A percentile compares a stretch with the other conserved stretches of the same genome.
Conservation (phyloP, 352 stramenopile genomes). For the Globisporangium cylindrosporum region DNA sequence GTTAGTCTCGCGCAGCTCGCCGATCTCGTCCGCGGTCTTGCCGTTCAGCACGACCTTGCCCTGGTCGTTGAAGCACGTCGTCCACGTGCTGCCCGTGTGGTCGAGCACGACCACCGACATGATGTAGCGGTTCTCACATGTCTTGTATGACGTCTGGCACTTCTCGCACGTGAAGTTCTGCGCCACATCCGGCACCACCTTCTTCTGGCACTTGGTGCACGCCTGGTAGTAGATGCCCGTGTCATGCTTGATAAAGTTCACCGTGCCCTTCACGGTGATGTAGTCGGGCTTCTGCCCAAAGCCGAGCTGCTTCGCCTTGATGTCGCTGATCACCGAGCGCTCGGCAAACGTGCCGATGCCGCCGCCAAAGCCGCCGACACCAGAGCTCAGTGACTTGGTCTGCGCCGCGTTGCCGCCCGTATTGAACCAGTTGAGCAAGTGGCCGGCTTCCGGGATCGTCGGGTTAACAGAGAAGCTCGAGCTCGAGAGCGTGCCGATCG, state of each 20-base stretch:
- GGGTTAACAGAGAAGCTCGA: constrained; percentile 86
- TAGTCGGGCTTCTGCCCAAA: constrained; percentile 96
- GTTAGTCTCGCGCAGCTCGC: constrained; percentile 80
- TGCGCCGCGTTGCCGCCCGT: constrained; percentile 63
- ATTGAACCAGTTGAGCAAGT: constrained; percentile 87
- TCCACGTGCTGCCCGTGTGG: constrained; percentile 93
- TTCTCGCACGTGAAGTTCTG: constrained; percentile 96
- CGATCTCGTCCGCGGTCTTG: constrained; percentile 92
- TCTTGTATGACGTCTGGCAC: constrained; percentile 92
- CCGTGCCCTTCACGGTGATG: constrained; percentile 93
- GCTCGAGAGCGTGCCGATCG: constrained; percentile 80
- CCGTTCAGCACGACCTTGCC: constrained; percentile 91
- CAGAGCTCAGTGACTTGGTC: constrained; percentile 76
- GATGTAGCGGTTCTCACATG: constrained; percentile 95
- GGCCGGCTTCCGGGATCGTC: constrained; percentile 79
- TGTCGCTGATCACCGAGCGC: constrained; percentile 88
- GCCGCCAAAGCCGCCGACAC: constrained; percentile 69
- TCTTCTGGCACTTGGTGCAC: constrained; percentile 89
- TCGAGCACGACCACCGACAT: constrained; percentile 93
- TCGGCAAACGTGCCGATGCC: constrained; percentile 82
- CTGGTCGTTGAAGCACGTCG: constrained; percentile 97
- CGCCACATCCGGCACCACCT: constrained; percentile 91
- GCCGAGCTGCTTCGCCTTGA: constrained; percentile 95
- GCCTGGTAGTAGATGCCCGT: constrained; percentile 85
- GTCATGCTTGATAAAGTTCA: constrained; percentile 98